Evolutionary conservation across 306 rosid genomes (phyloP).

Genomic region (Prunus fruticosa): DNA sequence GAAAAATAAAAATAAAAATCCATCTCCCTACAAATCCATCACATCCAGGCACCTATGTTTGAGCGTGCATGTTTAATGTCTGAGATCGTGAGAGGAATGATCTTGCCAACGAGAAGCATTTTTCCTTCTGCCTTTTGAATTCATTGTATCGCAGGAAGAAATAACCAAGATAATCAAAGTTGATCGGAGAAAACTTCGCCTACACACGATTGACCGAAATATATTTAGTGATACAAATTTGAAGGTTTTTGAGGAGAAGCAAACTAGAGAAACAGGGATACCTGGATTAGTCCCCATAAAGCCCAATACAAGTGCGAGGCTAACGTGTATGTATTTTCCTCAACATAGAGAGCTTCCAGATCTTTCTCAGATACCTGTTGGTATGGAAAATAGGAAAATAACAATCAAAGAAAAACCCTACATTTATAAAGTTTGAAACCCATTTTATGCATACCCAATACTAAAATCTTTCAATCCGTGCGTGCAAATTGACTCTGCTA

Average conservation of each 20-base stretch:
- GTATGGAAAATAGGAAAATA: not conserved
- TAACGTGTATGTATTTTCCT: conserved; percentile 65
- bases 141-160: conserved; percentile 80
- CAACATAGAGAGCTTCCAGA: conserved; percentile 67
- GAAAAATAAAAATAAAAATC: not conserved
- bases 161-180: conserved; percentile 72
- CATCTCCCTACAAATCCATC: conserved; percentile 6
- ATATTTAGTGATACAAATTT: not conserved
- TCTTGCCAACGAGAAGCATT: conserved; percentile 37
- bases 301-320: conserved; percentile 90
- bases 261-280: conserved; percentile 28
- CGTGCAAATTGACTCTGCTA: not conserved
- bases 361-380: conserved; percentile 63
- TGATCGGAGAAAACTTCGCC: conserved; percentile 80
- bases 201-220: conserved; percentile 23
- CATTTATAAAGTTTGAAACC: not conserved
- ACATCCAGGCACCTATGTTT: conserved; percentile 10
- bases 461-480: conserved; percentile 7
- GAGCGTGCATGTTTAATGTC: conserved; percentile 1
- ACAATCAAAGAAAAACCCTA: not conserved
- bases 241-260: not conserved
- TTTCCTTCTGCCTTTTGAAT: conserved; percentile 65
- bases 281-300: conserved; percentile 97
- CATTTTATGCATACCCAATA: not conserved
- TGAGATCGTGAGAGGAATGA: conserved; percentile 44